Percentiles rank a stretch among this genome's conserved stretches.
Conservation (phyloP, 2,329 filamentous ascomycete species). For the Beauveria medogensis region DNA sequence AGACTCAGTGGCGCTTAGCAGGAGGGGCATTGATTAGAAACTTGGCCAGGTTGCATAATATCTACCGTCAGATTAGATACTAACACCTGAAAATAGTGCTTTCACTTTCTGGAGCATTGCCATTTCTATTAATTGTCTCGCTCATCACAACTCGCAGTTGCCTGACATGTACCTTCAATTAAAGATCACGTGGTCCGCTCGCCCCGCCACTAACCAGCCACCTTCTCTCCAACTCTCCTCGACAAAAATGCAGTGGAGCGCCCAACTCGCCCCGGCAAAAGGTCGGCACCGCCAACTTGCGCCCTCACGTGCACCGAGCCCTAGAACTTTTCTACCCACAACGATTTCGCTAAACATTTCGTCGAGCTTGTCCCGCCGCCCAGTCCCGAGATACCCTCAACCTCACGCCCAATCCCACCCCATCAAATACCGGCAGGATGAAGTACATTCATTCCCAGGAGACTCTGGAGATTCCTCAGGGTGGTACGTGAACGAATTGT, state of each 20-base stretch:
- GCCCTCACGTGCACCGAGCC: constrained; percentile 33
- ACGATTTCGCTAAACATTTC: constrained; percentile 31
- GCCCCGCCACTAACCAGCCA: not conserved
- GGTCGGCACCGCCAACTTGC: constrained; percentile 18
- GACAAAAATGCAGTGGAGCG: constrained; percentile 2
- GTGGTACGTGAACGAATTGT: constrained; percentile 60
- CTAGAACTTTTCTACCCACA: constrained; percentile 40
- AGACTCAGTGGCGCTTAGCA: too few species aligned
- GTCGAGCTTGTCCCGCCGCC: constrained; percentile 23
- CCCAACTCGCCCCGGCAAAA: constrained; percentile 18
- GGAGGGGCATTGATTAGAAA: too few species aligned
- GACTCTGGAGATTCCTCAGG: constrained; percentile 89
- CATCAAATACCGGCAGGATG: constrained; percentile 69
- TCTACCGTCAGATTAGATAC: too few species aligned
- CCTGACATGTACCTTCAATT: not conserved
- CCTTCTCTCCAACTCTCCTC: not conserved
- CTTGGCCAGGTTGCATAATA: too few species aligned
- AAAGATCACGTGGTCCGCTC: constrained; percentile 1
- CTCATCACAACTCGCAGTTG: not conserved
- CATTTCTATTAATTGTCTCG: not conserved
- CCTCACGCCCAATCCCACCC: constrained; percentile 30
- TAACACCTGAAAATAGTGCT: too few species aligned
- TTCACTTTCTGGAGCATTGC: not conserved
- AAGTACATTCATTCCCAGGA: constrained; percentile 99
- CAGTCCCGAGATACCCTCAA: constrained; percentile 33